Conservation (phyloP, 2,329 filamentous ascomycete species). For the Aspergillus floridensis region DNA sequence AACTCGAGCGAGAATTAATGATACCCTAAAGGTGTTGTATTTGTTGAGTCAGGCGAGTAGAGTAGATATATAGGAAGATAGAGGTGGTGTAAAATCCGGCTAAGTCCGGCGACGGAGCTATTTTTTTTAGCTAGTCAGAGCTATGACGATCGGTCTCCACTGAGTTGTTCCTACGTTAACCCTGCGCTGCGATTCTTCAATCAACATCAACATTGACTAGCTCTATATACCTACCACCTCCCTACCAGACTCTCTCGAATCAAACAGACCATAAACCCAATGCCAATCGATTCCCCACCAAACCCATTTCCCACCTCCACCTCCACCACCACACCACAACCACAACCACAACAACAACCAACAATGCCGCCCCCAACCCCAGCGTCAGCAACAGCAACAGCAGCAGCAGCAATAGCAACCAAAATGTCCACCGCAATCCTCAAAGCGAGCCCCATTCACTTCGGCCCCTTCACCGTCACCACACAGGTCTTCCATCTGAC, state of each 20-base stretch:
- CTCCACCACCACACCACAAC: not conserved
- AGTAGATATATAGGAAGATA: not conserved
- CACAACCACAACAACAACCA: not conserved
- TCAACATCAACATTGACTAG: not conserved
- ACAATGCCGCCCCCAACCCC: not conserved
- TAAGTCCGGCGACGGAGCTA: not conserved
- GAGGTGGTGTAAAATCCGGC: not conserved
- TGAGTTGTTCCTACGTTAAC: not conserved
- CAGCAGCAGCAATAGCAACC: not conserved
- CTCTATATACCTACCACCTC: too few relatives aligned
- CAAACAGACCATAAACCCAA: too few relatives aligned
- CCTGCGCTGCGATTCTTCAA: not conserved
- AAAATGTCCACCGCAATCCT: conserved; percentile 20
- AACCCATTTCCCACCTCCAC: not conserved
- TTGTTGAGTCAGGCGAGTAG: not conserved
- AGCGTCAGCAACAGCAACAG: too few relatives aligned
- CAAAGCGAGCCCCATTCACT: conserved; percentile 54
- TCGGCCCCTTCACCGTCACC: conserved; percentile 75
- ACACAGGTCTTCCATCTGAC: conserved; percentile 84
- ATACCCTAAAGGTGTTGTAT: conserved; percentile 16
- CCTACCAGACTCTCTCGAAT: too few relatives aligned
- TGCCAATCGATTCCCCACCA: too few relatives aligned
- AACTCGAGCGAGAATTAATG: conserved; percentile 18
- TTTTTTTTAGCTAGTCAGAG: too few relatives aligned
- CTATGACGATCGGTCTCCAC: not conserved